Evolutionary conservation across 768 basidiomycete genomes (phyloP), one percentile per base, ranked within the genome.

Genomic region (Tephrocybe sp.): DNA sequence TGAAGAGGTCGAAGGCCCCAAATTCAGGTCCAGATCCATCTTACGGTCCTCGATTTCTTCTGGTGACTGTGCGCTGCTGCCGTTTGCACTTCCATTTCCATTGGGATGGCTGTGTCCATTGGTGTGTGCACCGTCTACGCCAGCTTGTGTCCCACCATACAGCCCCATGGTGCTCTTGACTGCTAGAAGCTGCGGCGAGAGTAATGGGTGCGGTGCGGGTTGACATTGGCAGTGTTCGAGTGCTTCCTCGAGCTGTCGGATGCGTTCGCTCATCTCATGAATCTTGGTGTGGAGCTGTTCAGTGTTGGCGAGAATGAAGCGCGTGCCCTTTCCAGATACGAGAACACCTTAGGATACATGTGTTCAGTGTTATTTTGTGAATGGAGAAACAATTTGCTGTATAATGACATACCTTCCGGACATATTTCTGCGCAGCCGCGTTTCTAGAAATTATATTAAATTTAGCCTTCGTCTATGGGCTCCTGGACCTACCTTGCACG

Each of bases 381-480:
- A 36, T 31, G 40, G n/a, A n/a, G n/a, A n/a, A n/a, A n/a, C n/a
- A 30, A 30, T 31, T 8, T 40, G 26, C 30, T 27, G 25, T 28
- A 24, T 21, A 15, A 41, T 18, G 15, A 54, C 68, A n/a, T 45
- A 81, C 82, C 83, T 59, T 82, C 79, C 18, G 83, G 83, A 59
- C 83, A 84, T 55, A 84, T 84, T 59, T 83, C 81, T 13, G 82
- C 78, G 50, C 82, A 83, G 1, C 85, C 82, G 30, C 83, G 76
- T 71, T 84, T 83, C 59, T 80, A 58, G 26, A 51, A 49, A 19
- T 31, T 36, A 9, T 52, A 41, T 25, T 16, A 32, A 45, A 45
- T 21, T 44, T 46, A 38, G 27, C 31, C 11, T 49, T n/a, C 18
- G 19, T 51, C 42, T 16, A 43, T 52, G 47, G 49, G n/a, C 12